Evolutionary conservation across 73 alveolate species (phyloP).

Genomic region (Tetrahymena borealis): DNA sequence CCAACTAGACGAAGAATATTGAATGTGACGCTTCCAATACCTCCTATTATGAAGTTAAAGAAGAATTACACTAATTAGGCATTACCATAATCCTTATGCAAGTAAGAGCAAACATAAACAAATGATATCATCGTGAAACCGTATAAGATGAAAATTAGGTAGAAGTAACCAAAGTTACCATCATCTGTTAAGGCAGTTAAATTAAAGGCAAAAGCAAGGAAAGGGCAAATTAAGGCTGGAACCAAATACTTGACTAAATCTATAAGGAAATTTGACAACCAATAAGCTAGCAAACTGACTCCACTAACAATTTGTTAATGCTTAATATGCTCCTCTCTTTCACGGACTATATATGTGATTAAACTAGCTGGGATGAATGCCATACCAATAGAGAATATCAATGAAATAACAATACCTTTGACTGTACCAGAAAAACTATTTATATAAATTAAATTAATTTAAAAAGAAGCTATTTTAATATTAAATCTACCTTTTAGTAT

Average conservation of each 20-base stretch:
- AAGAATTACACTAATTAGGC: slow-evolving; percentile 54
- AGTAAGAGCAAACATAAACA: slow-evolving; percentile 47
- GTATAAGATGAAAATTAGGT: slow-evolving; percentile 43
- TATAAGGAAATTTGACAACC: slow-evolving; percentile 70
- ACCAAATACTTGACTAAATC: slow-evolving; percentile 63
- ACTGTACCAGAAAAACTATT: not conserved
- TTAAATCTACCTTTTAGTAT: not conserved
- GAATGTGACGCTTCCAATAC: slow-evolving; percentile 32
- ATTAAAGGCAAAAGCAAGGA: slow-evolving; percentile 11
- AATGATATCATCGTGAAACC: slow-evolving; percentile 51
- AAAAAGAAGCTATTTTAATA: not conserved
- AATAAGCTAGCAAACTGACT: slow-evolving; percentile 68
- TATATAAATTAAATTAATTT: not conserved
- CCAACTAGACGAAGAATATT: slow-evolving; percentile 32
- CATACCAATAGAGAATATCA: not conserved
- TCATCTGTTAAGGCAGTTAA: slow-evolving; percentile 1
- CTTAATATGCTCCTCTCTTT: slow-evolving; percentile 18
- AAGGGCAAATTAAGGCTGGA: slow-evolving; percentile 51
- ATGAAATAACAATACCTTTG: not conserved
- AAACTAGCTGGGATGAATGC: not conserved
- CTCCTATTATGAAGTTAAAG: slow-evolving; percentile 41
- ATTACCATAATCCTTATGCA: slow-evolving; percentile 27
- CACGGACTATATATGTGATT: not conserved
- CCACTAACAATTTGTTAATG: slow-evolving; percentile 80
- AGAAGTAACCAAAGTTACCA: slow-evolving; percentile 14